Evolutionary conservation across 2,329 filamentous ascomycete genomes (phyloP), one percentile per base, ranked within the genome.

Genomic region (Coniella lustricola): DNA sequence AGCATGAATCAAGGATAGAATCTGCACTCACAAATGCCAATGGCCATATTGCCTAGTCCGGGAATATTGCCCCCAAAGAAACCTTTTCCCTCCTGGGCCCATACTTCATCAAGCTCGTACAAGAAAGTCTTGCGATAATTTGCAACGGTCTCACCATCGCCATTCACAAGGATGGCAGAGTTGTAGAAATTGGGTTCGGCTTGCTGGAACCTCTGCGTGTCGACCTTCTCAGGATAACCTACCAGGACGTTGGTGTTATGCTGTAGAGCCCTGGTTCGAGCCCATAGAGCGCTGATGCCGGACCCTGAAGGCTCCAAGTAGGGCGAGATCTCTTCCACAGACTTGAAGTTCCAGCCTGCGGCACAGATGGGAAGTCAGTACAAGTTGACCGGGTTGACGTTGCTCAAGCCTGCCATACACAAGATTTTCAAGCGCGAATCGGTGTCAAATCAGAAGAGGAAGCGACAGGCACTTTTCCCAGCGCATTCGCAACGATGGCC

Each of bases 301-400:
- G 78, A 70, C 5, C 77, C 75, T 0, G 77, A 77, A 0, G 72
- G 76, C 58, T 93, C 87, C 2, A 91, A 76, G 56, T 73, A 86
- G 0, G 85, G 84, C 1, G 67, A 66, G 39, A 91, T 90, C 1
- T 87, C 74, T 29, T 77, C 68, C 2, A 87, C 62, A 0, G 82
- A 85, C 36, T 76, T 74, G 67, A 90, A 91, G 60, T 89, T 90
- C 68, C 90, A 91, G 22, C 87, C 85, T 80, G 44, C n/a, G n/a
- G n/a, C n/a, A n/a, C n/a, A n/a, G n/a, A n/a, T n/a, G n/a, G n/a
- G n/a, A n/a, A n/a, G n/a, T n/a, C n/a, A n/a, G n/a, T n/a, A n/a
- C n/a, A n/a, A n/a, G n/a, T n/a, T n/a, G n/a, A n/a, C n/a, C n/a
- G n/a, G n/a, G n/a, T n/a, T n/a, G n/a, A n/a, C n/a, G n/a, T n/a